A percentile compares a stretch with the other conserved stretches of the same genome.
phyloP scores from a whole-genome alignment of 164 flowering plant genomes.

The Aristolochia fimbriata region DNA sequence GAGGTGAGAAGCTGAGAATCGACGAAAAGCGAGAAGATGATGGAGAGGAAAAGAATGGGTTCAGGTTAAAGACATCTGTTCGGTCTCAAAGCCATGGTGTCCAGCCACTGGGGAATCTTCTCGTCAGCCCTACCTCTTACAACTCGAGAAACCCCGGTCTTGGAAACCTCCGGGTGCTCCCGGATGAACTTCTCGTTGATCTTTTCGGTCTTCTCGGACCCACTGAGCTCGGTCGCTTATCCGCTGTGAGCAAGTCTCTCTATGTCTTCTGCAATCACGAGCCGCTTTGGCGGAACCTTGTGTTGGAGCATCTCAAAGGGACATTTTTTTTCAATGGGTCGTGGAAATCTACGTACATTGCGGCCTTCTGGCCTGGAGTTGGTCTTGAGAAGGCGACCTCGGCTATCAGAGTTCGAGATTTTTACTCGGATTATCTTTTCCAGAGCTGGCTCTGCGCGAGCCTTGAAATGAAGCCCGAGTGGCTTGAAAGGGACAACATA shows the following conservation, averaged over 20 bases:
- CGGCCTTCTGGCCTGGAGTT: conserved; percentile 24
- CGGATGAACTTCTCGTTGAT: conserved; percentile 86
- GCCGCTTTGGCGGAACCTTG: conserved; percentile 91
- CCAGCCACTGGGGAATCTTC: conserved; percentile 84
- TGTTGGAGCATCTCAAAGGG: conserved; percentile 42
- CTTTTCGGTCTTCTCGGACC: conserved; percentile 56
- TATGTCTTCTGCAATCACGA: conserved; percentile 79
- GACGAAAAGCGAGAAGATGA: conserved; percentile 8
- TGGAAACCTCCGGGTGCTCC: conserved; percentile 51
- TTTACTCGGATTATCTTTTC: conserved; percentile 91
- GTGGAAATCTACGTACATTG: conserved; percentile 70
- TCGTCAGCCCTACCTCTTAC: conserved; percentile 32
- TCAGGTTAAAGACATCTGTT: conserved; percentile 54
- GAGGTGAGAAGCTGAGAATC: conserved; percentile 3
- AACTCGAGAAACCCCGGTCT: conserved; percentile 88
- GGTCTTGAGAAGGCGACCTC: conserved; percentile 6
- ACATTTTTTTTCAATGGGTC: conserved; percentile 56
- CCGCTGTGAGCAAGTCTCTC: conserved; percentile 69
- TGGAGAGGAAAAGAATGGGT: conserved; percentile 30
- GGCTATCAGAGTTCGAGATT: conserved; percentile 56
- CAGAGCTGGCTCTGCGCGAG: conserved; percentile 98
- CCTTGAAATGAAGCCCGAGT: conserved; percentile 88
- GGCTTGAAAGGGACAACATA: conserved; percentile 89
- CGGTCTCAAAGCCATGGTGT: conserved; percentile 62
- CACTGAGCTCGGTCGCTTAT: conserved; percentile 46